Evolutionary conservation across 2,329 filamentous ascomycete genomes (phyloP).

Genomic region (Neopestalotiopsis sp.): DNA sequence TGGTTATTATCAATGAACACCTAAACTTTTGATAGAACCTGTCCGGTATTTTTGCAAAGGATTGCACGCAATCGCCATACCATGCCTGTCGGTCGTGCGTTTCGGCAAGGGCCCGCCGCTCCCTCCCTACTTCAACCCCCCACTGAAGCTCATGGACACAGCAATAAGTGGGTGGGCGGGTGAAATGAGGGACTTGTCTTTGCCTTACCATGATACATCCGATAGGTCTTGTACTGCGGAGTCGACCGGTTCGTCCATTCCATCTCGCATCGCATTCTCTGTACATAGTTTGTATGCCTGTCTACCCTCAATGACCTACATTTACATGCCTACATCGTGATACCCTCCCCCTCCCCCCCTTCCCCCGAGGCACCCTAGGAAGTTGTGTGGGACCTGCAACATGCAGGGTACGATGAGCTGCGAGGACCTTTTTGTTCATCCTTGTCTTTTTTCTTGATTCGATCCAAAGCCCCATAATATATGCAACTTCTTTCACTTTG

Average conservation of each 20-base stretch:
- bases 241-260: not conserved
- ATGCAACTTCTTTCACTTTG: not conserved
- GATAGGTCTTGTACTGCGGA: not conserved
- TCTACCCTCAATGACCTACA: not conserved
- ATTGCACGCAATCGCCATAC: not conserved
- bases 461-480: not conserved
- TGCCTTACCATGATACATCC: too few species aligned
- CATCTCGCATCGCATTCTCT: not conserved
- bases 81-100: not conserved
- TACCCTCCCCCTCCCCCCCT: not conserved
- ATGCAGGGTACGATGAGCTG: not conserved
- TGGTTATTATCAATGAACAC: too few species aligned
- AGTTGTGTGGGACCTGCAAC: not conserved
- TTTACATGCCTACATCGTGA: not conserved
- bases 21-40: not conserved
- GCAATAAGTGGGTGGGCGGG: too few species aligned
- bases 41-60: not conserved
- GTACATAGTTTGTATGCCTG: not conserved
- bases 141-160: too few species aligned
- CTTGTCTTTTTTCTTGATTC: not conserved
- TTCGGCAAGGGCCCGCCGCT: not conserved
- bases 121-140: too few species aligned
- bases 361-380: not conserved
- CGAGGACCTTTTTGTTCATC: constrained; percentile 1
- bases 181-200: too few species aligned